Conservation (phyloP, 352 stramenopile genomes). For the Globisporangium paroecandrum region DNA sequence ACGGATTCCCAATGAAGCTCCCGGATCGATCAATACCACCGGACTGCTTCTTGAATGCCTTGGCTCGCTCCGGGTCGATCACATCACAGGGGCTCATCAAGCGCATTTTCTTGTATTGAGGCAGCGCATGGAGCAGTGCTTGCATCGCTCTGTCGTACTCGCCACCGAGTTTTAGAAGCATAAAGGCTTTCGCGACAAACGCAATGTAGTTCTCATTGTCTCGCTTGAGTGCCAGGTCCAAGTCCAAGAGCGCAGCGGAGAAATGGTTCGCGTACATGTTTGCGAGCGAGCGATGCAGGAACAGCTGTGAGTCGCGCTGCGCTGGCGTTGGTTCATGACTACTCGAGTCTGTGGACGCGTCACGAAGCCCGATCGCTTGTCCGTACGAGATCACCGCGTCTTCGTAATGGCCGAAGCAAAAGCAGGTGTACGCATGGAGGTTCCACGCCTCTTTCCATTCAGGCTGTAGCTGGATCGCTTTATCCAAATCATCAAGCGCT, state of each 20-base stretch:
- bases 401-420: constrained; percentile 31
- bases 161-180: constrained; percentile 19
- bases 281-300: constrained; percentile 33
- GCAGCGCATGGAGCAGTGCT: constrained; percentile 30
- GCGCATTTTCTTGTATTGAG: constrained; percentile 32
- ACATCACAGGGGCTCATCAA: constrained; percentile 25
- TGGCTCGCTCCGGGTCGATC: constrained; percentile 23
- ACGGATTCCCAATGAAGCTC: constrained; percentile 13
- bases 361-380: constrained; percentile 26
- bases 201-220: constrained; percentile 40
- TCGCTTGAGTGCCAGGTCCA: constrained; percentile 38
- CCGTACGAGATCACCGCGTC: constrained; percentile 34
- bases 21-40: neutral
- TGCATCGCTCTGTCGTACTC: constrained; percentile 21
- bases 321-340: neutral
- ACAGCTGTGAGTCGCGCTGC: constrained; percentile 29
- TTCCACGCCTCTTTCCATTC: constrained; percentile 42
- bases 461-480: constrained; percentile 25
- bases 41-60: constrained; percentile 19
- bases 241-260: constrained; percentile 23
- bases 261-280: constrained; percentile 27
- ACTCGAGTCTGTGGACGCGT: constrained; percentile 5
- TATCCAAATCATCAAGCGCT: constrained; percentile 27
- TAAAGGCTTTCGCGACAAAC: constrained; percentile 42
- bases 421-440: constrained; percentile 41